A percentile compares a stretch with the other conserved stretches of the same genome.
Evolutionary conservation across 805 yeast genomes (phyloP).

Genomic region (Hanseniaspora mollemarum): DNA sequence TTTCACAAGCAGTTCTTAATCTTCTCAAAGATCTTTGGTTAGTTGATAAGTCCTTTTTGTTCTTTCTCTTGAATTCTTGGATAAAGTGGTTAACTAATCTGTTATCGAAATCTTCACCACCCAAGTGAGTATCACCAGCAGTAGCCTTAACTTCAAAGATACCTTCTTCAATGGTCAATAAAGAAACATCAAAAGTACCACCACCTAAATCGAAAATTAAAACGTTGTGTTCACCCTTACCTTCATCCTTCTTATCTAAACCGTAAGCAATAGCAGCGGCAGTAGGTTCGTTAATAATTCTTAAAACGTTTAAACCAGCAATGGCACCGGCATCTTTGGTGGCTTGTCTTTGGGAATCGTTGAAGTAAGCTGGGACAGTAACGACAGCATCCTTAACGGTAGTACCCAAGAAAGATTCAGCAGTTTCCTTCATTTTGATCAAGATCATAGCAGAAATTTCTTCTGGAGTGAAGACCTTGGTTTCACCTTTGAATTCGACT

Average conservation of each 20-base stretch:
- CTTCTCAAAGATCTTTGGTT: conserved; percentile 98
- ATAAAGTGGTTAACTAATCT: conserved; percentile 89
- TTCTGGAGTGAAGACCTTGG: conserved; percentile 80
- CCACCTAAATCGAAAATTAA: conserved; percentile 95
- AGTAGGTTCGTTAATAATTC: conserved; percentile 92
- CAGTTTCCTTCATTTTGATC: conserved; percentile 85
- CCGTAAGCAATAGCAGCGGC: conserved; percentile 99
- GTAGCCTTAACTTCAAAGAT: conserved; percentile 96
- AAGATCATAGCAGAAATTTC: conserved; percentile 90
- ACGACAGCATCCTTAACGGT: conserved; percentile 83
- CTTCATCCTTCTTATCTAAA: conserved; percentile 42
- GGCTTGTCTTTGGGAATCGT: conserved; percentile 94
- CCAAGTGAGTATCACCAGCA: conserved; percentile 71
- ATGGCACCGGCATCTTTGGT: conserved; percentile 93
- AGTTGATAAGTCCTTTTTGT: conserved; percentile 82
- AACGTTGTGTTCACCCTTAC: conserved; percentile 71
- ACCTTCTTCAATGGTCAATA: conserved; percentile 88
- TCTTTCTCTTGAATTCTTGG: conserved; percentile 93
- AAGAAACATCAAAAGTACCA: conserved; percentile 97
- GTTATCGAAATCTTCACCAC: conserved; percentile 98
- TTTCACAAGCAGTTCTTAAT: conserved; percentile 97
- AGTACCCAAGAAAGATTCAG: conserved; percentile 80
- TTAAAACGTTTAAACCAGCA: conserved; percentile 85
- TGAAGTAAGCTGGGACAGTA: conserved; percentile 92
- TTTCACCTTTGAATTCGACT: conserved; percentile 82